phyloP scores from a whole-genome alignment of 2,329 filamentous ascomycete genomes.

The Fusarium luffae region DNA sequence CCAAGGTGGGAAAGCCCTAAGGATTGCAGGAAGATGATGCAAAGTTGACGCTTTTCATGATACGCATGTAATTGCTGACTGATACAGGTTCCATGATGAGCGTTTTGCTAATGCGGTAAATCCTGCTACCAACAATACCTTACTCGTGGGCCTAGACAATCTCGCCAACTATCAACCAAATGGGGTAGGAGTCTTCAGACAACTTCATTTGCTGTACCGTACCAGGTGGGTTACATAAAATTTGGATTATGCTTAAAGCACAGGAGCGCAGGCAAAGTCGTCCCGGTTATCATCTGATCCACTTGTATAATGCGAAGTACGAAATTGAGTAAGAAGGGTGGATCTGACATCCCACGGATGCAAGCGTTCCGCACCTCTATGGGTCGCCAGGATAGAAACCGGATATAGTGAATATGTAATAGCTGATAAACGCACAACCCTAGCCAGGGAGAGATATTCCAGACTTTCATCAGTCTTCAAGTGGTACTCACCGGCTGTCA shows the following conservation, averaged over 20 bases:
- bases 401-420: neutral
- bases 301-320: neutral
- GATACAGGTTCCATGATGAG: neutral
- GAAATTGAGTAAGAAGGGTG: neutral
- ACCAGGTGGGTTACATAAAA: fast-evolving
- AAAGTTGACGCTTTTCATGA: no score
- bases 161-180: neutral
- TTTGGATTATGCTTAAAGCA: neutral
- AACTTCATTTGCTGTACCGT: neutral
- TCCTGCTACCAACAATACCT: neutral
- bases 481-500: neutral
- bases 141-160: neutral
- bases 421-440: neutral
- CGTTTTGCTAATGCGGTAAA: neutral
- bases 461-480: neutral
- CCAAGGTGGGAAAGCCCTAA: no score
- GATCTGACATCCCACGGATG: neutral
- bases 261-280: no score
- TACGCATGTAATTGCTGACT: neutral
- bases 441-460: neutral
- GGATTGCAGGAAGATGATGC: no score
- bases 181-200: neutral
- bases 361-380: neutral
- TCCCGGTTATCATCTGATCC: neutral
- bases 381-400: neutral